Conservation (phyloP, 108 stramenopile species). For the Epithemia pelagica region DNA sequence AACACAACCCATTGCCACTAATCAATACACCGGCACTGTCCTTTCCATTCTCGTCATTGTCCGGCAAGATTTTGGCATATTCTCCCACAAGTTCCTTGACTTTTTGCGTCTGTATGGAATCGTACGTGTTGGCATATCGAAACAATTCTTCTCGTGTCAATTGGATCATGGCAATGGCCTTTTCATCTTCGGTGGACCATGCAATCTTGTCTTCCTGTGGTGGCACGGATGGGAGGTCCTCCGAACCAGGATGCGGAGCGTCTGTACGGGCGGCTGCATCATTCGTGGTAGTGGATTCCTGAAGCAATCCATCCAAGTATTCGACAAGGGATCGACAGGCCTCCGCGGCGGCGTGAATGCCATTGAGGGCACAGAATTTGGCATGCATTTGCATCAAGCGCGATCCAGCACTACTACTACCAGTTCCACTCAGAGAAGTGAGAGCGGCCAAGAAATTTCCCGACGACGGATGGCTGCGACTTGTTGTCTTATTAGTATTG, state of each 20-base stretch:
- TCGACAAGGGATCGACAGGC: constrained; percentile 55
- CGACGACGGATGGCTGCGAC: constrained; percentile 38
- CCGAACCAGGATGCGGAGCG: not conserved
- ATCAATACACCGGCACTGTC: constrained; percentile 17
- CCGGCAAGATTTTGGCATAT: constrained; percentile 45
- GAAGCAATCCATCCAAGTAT: constrained; percentile 47
- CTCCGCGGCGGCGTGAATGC: constrained; percentile 52
- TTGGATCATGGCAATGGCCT: constrained; percentile 51
- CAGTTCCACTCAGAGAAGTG: constrained; percentile 16
- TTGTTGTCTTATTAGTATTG: not conserved
- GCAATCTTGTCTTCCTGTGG: not conserved
- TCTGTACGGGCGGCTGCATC: constrained; percentile 2
- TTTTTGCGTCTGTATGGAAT: constrained; percentile 33
- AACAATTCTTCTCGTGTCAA: constrained; percentile 71
- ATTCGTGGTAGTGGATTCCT: constrained; percentile 1
- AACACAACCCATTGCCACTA: constrained; percentile 22
- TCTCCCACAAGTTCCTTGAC: constrained; percentile 33
- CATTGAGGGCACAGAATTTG: constrained; percentile 66
- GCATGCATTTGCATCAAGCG: constrained; percentile 49
- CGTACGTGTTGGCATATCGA: constrained; percentile 49
- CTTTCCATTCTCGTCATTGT: constrained; percentile 15
- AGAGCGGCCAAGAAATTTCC: constrained; percentile 32
- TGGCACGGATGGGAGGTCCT: not conserved
- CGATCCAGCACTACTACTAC: constrained; percentile 5
- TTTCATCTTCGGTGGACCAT: not conserved